phyloP scores from a whole-genome alignment of 2,329 filamentous ascomycete genomes.

The Colletotrichum neosansevieriae region DNA sequence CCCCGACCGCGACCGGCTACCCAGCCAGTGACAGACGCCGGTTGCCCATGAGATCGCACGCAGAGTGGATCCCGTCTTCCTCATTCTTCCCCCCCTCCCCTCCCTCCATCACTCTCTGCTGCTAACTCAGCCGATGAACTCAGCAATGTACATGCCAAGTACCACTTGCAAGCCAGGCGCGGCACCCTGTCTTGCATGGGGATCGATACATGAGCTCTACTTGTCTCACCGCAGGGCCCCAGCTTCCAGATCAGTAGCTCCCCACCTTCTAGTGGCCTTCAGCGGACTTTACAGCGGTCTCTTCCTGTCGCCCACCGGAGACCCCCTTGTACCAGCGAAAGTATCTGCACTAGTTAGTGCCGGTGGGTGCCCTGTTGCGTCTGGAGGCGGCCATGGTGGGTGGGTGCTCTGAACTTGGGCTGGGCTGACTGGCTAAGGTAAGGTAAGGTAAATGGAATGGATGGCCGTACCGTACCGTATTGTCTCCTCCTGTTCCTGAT shows the following conservation, averaged over 20 bases:
- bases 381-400: slow-evolving; percentile 24
- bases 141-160: slow-evolving; percentile 38
- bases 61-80: slow-evolving; percentile 30
- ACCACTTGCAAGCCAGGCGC: slow-evolving; percentile 32
- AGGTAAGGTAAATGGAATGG: too few relatives aligned
- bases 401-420: slow-evolving; percentile 34
- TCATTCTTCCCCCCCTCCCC: slow-evolving; percentile 21
- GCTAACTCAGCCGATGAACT: slow-evolving; percentile 39
- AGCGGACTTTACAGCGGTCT: slow-evolving; percentile 5
- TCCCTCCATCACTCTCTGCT: slow-evolving; percentile 8
- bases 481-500: slow-evolving; percentile 29
- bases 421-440: slow-evolving; percentile 36
- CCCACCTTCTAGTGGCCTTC: slow-evolving; percentile 13
- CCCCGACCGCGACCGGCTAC: slow-evolving; percentile 8
- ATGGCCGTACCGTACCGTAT: slow-evolving; percentile 15
- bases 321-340: background rate
- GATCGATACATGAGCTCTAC: slow-evolving; percentile 21
- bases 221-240: background rate
- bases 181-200: slow-evolving; percentile 36
- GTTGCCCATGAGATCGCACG: slow-evolving; percentile 35
- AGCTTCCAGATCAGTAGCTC: background rate
- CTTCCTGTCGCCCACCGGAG: background rate
- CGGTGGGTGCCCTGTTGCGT: slow-evolving; percentile 28
- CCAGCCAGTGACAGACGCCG: slow-evolving; percentile 35
- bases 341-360: slow-evolving; percentile 33